Conservation (phyloP, 164 flowering plant genomes). For the Kalanchoe fedtschenkoi region DNA sequence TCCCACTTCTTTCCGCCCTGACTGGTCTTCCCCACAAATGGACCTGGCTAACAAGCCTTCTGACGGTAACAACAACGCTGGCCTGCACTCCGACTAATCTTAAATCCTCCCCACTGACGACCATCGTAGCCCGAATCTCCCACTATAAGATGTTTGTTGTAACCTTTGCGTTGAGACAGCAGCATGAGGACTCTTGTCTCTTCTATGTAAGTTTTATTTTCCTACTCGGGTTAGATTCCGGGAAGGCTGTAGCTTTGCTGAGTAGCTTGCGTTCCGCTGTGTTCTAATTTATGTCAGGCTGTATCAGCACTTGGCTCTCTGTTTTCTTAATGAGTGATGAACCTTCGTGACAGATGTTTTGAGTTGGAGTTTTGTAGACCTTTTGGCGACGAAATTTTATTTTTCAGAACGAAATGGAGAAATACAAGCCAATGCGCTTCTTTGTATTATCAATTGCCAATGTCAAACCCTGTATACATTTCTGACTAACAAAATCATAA, state of each 20-base stretch:
- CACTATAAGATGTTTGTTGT: background rate
- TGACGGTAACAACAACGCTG: slow-evolving; percentile 44
- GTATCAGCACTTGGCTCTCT: background rate
- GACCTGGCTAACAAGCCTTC: slow-evolving; percentile 57
- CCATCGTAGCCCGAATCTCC: background rate
- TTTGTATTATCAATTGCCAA: no score
- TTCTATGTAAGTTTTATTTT: background rate
- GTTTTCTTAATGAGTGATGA: background rate
- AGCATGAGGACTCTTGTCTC: no score
- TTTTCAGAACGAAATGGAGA: no score
- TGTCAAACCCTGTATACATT: no score
- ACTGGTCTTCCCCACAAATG: slow-evolving; percentile 51
- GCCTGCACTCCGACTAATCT: slow-evolving; percentile 41
- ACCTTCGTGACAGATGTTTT: no score
- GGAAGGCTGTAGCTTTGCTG: background rate
- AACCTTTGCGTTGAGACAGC: background rate
- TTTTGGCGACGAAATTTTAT: no score
- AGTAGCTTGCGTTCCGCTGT: background rate
- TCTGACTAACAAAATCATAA: no score
- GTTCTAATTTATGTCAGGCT: background rate
- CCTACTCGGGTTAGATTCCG: background rate
- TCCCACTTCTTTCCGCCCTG: slow-evolving; percentile 50
- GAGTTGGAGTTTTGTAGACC: no score
- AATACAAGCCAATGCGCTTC: no score
- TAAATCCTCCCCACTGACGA: background rate